Conservation (phyloP, 495 filamentous ascomycete genomes). For the Penicillium atrosanguineum region DNA sequence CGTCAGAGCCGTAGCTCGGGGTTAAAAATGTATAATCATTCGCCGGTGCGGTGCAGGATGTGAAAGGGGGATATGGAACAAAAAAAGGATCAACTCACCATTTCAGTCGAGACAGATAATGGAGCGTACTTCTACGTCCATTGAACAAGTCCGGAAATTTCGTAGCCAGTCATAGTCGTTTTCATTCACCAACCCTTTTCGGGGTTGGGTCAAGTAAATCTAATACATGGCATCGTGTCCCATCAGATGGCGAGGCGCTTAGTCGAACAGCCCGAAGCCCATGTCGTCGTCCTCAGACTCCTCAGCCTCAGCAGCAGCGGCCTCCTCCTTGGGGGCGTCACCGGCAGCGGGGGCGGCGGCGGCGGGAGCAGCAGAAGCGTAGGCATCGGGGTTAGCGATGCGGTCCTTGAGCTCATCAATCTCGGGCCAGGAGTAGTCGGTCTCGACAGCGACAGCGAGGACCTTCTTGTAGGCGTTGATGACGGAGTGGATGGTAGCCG, state of each 20-base stretch:
- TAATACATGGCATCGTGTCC: slow-evolving; percentile 44
- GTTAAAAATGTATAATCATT: slow-evolving; percentile 61
- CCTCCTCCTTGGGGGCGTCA: slow-evolving; percentile 35
- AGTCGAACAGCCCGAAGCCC: slow-evolving; percentile 61
- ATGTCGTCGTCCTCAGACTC: slow-evolving; percentile 46
- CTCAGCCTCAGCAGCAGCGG: slow-evolving; percentile 55
- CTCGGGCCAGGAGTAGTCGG: slow-evolving; percentile 90
- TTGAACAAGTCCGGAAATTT: slow-evolving; percentile 24
- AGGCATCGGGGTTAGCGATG: slow-evolving; percentile 96
- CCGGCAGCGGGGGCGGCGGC: slow-evolving; percentile 49
- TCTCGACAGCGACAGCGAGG: slow-evolving; percentile 83
- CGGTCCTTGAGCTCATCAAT: slow-evolving; percentile 98
- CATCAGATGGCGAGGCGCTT: slow-evolving; percentile 33
- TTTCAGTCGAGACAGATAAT: slow-evolving; percentile 24
- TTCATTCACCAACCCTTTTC: slow-evolving; percentile 32
- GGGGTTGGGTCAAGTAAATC: slow-evolving; percentile 32
- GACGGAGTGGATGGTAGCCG: slow-evolving; percentile 89
- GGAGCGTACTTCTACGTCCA: slow-evolving; percentile 43
- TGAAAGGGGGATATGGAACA: not conserved
- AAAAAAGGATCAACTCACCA: slow-evolving; percentile 29
- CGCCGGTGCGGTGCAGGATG: slow-evolving; percentile 28
- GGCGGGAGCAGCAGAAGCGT: slow-evolving; percentile 74
- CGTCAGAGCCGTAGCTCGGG: slow-evolving; percentile 50
- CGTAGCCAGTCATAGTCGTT: slow-evolving; percentile 35
- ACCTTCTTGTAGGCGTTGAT: slow-evolving; percentile 98